These are phyloP conservation scores for Chalaropsis thielavioides DNA, from an alignment of 2,329 filamentous ascomycete genomes.

Conservation along the genomic window DNA sequence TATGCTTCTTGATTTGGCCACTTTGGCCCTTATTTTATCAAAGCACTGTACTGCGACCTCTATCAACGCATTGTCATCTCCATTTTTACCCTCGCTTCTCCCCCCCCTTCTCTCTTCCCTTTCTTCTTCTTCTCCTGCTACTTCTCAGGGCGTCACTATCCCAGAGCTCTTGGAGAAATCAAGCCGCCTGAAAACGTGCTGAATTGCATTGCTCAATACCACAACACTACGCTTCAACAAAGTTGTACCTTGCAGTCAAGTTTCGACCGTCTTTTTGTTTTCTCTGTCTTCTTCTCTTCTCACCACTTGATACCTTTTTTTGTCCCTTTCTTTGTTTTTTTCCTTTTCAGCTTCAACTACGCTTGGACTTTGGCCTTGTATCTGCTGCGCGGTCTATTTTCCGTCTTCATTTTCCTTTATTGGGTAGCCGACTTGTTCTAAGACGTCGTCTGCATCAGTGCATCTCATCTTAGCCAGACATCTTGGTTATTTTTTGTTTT, in stretches of 20 bases:
- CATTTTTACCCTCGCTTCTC: not conserved
- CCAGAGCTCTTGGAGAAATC: not conserved
- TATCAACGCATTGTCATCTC: not conserved
- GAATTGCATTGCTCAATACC: not conserved
- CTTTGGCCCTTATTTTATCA: not conserved
- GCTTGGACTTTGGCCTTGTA: conserved; percentile 2
- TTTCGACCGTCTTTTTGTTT: not conserved
- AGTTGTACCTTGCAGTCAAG: not conserved
- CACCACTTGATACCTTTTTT: not conserved
- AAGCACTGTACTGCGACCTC: not conserved
- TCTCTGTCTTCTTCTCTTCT: not conserved
- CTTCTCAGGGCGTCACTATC: not conserved
- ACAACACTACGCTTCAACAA: not conserved
- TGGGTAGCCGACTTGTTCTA: not conserved
- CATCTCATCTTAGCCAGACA: not conserved
- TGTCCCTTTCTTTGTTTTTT: not conserved
- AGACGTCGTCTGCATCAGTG: not conserved
- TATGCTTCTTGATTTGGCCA: not conserved
- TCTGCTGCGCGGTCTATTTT: conserved; percentile 4
- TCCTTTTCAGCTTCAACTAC: not conserved
- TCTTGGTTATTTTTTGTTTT: not conserved
- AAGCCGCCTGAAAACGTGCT: not conserved
- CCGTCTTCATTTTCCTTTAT: not conserved
- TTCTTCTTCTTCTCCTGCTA: not conserved
- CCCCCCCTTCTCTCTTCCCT: not conserved